Evolutionary conservation across 2,329 filamentous ascomycete genomes (phyloP), one percentile per base, ranked within the genome.

Genomic region (Stagonosporopsis tanaceti): DNA sequence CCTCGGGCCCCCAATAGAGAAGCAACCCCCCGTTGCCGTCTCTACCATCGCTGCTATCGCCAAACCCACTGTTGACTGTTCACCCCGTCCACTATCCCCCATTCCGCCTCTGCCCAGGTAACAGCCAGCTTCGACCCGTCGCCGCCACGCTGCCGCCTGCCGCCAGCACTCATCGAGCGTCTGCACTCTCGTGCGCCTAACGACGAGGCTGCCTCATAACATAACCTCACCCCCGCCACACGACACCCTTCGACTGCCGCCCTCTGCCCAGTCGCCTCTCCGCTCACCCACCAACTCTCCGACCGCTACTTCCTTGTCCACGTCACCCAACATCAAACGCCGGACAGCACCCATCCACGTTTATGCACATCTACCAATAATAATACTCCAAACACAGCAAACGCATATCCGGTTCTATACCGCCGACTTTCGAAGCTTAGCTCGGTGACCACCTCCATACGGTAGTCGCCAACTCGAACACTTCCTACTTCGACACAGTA

Each of bases 1-100:
- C 67, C 67, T 64, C 59, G 62, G 68, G 69, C 70, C 69, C 68
- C 52, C 69, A 66, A 67, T 73, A 67, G 65, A 66, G 62, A 55
- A 52, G 59, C 57, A 59, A 59, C 58, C 35, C 56, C 59, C 45
- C 39, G 48, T 57, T 54, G 54, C 54, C 54, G 50, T 63, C 65
- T 63, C 50, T 66, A 32, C 32, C 8, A 34, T 34, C 32, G 32
- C 32, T 14, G 47, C 50, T 61, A 67, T 64, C 61, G 63, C 61
- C 51, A 50, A 42, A 34, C 39, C 57, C 57, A 50, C 54, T 59
- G 60, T 54, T 61, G 50, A 54, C 63, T 62, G 30, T 61, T 56
- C 52, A 38, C 45, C 57, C 47, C 50, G 47, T 53, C 39, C 28
- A 39, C 61, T 53, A 46, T 45, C 22, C 53, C 57, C 63, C 63